Conservation (phyloP, 2,329 filamentous ascomycete species). For the Penicillium sp. region DNA sequence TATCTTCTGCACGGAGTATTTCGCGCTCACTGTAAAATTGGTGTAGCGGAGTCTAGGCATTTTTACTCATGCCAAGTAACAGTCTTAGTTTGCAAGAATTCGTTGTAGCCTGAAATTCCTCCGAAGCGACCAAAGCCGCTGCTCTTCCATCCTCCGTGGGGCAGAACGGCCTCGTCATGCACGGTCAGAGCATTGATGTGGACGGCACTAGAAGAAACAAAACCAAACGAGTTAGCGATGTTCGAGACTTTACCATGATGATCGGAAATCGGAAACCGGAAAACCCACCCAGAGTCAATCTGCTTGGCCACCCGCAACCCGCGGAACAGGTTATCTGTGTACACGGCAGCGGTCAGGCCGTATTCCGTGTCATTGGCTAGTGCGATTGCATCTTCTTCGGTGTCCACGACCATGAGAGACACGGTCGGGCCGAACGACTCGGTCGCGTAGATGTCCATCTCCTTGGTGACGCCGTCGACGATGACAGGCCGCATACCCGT, state of each 20-base stretch:
- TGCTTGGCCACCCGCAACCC: slow-evolving; percentile 60
- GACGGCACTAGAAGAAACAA: slow-evolving; percentile 27
- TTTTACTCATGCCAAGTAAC: slow-evolving; percentile 55
- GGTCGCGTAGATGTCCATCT: slow-evolving; percentile 72
- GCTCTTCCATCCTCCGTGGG: slow-evolving; percentile 62
- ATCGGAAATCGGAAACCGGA: background rate
- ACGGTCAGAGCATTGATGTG: slow-evolving; percentile 63
- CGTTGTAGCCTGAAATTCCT: slow-evolving; percentile 52
- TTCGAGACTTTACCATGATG: background rate
- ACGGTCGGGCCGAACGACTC: slow-evolving; percentile 79
- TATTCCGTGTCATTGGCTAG: slow-evolving; percentile 82
- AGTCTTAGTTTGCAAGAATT: slow-evolving; percentile 64
- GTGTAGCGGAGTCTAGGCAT: background rate
- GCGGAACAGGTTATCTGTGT: slow-evolving; percentile 64
- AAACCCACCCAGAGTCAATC: slow-evolving; percentile 61
- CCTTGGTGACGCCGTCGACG: slow-evolving; percentile 63
- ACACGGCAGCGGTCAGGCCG: slow-evolving; percentile 69
- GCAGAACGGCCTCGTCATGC: slow-evolving; percentile 62
- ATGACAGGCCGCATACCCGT: slow-evolving; percentile 63
- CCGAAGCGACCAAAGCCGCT: slow-evolving; percentile 63
- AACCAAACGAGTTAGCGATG: background rate
- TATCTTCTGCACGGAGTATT: background rate
- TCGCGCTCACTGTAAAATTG: background rate
- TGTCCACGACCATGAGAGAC: slow-evolving; percentile 63
- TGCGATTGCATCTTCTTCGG: slow-evolving; percentile 64